phyloP scores from a whole-genome alignment of 345 rosid genomes.

The Citrus trifoliata region DNA sequence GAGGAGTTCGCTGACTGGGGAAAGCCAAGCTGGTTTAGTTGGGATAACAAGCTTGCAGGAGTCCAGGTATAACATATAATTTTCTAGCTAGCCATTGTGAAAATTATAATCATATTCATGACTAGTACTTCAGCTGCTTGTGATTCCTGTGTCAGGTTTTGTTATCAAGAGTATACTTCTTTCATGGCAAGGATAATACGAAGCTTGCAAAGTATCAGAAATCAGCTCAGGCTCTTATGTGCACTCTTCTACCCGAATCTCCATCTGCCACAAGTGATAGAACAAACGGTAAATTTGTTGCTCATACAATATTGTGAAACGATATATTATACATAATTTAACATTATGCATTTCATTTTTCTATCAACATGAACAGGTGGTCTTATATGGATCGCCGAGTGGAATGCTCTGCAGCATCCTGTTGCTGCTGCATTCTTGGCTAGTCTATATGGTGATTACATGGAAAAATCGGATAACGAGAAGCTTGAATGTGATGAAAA shows the following conservation, averaged over 20 bases:
- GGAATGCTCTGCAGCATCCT: slow-evolving; percentile 89
- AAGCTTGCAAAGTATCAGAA: slow-evolving; percentile 56
- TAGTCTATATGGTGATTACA: slow-evolving; percentile 78
- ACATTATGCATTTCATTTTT: background rate
- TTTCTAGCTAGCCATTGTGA: background rate
- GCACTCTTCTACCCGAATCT: slow-evolving; percentile 75
- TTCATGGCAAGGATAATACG: slow-evolving; percentile 50
- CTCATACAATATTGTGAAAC: background rate
- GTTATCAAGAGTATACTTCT: slow-evolving; percentile 71
- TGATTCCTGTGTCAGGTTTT: slow-evolving; percentile 53
- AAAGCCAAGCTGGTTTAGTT: slow-evolving; percentile 88
- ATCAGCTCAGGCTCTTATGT: slow-evolving; percentile 88
- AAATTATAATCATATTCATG: too few species aligned
- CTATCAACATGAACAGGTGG: slow-evolving; percentile 48
- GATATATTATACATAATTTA: too few species aligned
- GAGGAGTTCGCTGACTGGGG: slow-evolving; percentile 58
- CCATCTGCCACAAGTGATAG: slow-evolving; percentile 81
- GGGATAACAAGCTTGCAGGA: slow-evolving; percentile 96
- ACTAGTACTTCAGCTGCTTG: background rate
- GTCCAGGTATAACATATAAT: slow-evolving; percentile 17
- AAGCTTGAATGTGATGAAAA: slow-evolving; percentile 56
- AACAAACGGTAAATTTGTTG: slow-evolving; percentile 51
- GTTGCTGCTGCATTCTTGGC: slow-evolving; percentile 90
- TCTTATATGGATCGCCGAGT: slow-evolving; percentile 78
- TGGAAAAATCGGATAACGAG: slow-evolving; percentile 68